Base-by-base conservation (phyloP, 2,329 filamentous ascomycete genomes). In the Metarhizium brunneum region DNA sequence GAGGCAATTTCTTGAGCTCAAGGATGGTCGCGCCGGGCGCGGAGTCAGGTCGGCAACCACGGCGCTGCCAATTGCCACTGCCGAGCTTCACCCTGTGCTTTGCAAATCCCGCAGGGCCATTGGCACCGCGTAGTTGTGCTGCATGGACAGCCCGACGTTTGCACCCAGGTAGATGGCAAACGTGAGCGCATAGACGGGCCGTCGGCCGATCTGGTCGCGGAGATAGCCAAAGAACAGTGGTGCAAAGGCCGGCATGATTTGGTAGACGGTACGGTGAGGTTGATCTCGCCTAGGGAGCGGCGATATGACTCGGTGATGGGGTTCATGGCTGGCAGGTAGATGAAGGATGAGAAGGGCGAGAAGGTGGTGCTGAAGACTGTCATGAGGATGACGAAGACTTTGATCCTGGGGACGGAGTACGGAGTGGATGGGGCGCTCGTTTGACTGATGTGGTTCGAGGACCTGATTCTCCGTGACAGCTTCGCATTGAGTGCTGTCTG, bases 221-320 rank as follows among this genome's bases (percentile, higher is more conserved):
- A 82, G 68, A 54, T 75, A 73, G n/a, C 76, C 78, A 29, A 79
- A 70, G 57, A 81, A 70, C 20, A 72, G 68, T 0, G 79, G 79
- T 1, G 77, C 73, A 3, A 82, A 60, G 29, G 73, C 79, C 69
- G 81, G 79, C 57, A 82, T 74, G 53, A 82, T 73, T 67, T 73
- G 68, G 59, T 74, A 76, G 4, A 71, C 64, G 8, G 73, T 76
- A 76, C 63, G 8, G 69, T 69, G 40, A 76, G 61, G 60, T 76
- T 75, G 61, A 76, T 70, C 25, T 65, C 47, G 13, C 54, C 54
- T 20, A 64, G 14, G 2, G 67, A 64, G 32, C 73, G 70, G 52
- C 68, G 54, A 45, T 76, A 66, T n/a, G 69, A 67, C 1, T 66
- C 60, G 13, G 73, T 71, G 6, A 79, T 67, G 29, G 69, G 68